Percentiles rank a stretch among this genome's conserved stretches.
Conservation (phyloP, 2,329 filamentous ascomycete species). For the Neonectria faginata region DNA sequence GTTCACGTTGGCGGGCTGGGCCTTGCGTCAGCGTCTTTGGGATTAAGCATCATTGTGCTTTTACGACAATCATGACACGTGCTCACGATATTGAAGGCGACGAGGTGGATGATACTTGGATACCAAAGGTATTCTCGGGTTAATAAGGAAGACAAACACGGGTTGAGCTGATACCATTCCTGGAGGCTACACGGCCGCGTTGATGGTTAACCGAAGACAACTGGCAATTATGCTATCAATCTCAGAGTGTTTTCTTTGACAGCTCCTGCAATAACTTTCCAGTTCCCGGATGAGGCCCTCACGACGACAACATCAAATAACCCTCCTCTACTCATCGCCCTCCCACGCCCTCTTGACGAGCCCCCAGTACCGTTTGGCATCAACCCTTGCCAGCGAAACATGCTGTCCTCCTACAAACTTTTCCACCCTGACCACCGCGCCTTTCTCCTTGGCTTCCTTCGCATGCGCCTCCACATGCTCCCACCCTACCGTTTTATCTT, state of each 20-base stretch:
- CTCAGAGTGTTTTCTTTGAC: not conserved
- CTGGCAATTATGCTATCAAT: conserved; percentile 3
- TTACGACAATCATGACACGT: conserved; percentile 26
- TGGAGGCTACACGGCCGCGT: not conserved
- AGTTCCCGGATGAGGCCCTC: not conserved
- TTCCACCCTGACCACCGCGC: conserved; percentile 58
- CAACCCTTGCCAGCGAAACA: conserved; percentile 61
- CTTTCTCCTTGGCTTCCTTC: conserved; percentile 52
- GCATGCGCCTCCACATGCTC: conserved; percentile 63
- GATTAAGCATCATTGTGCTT: conserved; percentile 9
- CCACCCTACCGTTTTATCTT: conserved; percentile 60
- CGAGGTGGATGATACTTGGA: conserved; percentile 3
- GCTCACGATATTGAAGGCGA: conserved; percentile 25
- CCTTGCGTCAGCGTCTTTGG: conserved; percentile 13
- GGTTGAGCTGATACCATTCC: not conserved
- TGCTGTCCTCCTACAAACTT: conserved; percentile 61
- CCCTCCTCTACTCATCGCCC: conserved; percentile 25
- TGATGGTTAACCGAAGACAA: conserved; percentile 6
- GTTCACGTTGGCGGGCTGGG: conserved; percentile 15
- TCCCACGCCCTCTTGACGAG: conserved; percentile 61
- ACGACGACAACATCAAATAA: not conserved
- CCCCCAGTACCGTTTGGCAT: conserved; percentile 64
- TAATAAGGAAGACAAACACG: conserved; percentile 14
- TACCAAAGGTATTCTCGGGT: not conserved
- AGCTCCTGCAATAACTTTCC: not conserved